These are phyloP conservation scores for Diaporthe ampelina DNA, from an alignment of 2,329 filamentous ascomycete species.

Conservation along the genomic window DNA sequence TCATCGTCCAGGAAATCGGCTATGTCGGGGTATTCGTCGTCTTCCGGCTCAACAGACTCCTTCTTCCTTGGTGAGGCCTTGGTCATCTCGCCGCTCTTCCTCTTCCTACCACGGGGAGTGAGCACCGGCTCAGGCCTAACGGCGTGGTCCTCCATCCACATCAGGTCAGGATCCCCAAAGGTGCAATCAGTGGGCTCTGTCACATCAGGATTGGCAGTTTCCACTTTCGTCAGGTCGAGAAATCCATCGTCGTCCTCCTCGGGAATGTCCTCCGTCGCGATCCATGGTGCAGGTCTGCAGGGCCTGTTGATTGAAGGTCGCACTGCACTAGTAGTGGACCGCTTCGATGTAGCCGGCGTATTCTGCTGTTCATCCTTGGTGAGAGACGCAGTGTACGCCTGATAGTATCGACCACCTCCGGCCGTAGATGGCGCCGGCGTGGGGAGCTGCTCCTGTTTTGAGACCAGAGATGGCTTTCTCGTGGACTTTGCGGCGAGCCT, in stretches of 20 bases:
- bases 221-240: conserved; percentile 57
- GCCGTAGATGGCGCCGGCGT: conserved; percentile 56
- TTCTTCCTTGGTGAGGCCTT: conserved; percentile 45
- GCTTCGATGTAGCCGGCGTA: conserved; percentile 34
- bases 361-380: conserved; percentile 43
- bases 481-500: conserved; percentile 59
- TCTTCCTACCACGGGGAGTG: conserved; percentile 61
- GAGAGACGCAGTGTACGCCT: conserved; percentile 54
- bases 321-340: conserved; percentile 42
- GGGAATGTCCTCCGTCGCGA: conserved; percentile 47
- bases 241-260: conserved; percentile 51
- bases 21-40: conserved; percentile 67
- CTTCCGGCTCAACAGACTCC: conserved; percentile 48
- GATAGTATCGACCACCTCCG: conserved; percentile 50
- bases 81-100: conserved; percentile 65
- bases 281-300: conserved; percentile 37
- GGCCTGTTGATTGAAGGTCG: conserved; percentile 34
- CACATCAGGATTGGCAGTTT: conserved; percentile 44
- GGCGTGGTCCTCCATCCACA: conserved; percentile 61
- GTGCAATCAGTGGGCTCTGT: conserved; percentile 47
- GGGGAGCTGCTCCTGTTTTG: conserved; percentile 57
- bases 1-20: conserved; percentile 57
- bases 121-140: conserved; percentile 53
- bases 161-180: conserved; percentile 54
- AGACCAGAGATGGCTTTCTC: conserved; percentile 60